A percentile compares a stretch with the other conserved stretches of the same genome.
Evolutionary conservation across 371 early-diverging fungal genomes (phyloP).

Genomic region (Actinomortierella wolfii): DNA sequence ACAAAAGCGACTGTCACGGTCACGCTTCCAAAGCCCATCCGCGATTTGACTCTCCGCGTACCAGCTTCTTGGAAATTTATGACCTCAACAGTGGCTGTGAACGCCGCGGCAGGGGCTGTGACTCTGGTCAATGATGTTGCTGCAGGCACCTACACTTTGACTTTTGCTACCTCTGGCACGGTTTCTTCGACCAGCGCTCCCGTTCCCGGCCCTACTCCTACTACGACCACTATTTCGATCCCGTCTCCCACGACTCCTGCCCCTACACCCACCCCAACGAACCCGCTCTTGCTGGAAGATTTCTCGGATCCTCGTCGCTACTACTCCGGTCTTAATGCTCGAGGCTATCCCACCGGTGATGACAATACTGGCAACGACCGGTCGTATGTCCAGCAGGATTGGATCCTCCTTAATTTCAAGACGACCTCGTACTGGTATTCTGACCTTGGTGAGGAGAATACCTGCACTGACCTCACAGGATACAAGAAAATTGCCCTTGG

Average conservation of each 20-base stretch:
- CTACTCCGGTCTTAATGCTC: slow-evolving; percentile 6
- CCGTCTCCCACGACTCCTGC: slow-evolving; percentile 8
- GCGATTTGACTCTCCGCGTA: slow-evolving; percentile 10
- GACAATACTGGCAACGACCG: slow-evolving; percentile 4
- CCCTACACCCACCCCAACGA: slow-evolving; percentile 8
- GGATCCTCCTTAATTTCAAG: slow-evolving; percentile 7
- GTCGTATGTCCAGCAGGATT: slow-evolving; percentile 9
- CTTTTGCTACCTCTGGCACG: slow-evolving; percentile 12
- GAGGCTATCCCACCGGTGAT: slow-evolving; percentile 12
- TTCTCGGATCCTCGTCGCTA: slow-evolving; percentile 19
- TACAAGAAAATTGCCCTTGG: slow-evolving; percentile 8
- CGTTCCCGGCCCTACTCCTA: slow-evolving; percentile 7
- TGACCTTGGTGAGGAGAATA: slow-evolving; percentile 6
- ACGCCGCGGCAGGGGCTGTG: slow-evolving; percentile 12
- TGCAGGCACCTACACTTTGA: slow-evolving; percentile 15
- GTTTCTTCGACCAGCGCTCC: slow-evolving; percentile 6
- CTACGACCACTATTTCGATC: slow-evolving; percentile 9
- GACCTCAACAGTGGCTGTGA: slow-evolving; percentile 8
- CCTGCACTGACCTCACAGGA: slow-evolving; percentile 8
- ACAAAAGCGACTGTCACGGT: slow-evolving; percentile 9
- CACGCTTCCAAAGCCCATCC: slow-evolving; percentile 10
- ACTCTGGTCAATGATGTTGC: slow-evolving; percentile 8
- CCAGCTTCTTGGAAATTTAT: slow-evolving; percentile 15
- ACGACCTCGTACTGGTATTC: slow-evolving; percentile 13
- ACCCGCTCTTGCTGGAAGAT: slow-evolving; percentile 11